Percentiles rank a stretch among this genome's conserved stretches.
phyloP scores from a whole-genome alignment of 192 early-diverging fungal species.

The Gryganskiella cystojenkinii region DNA sequence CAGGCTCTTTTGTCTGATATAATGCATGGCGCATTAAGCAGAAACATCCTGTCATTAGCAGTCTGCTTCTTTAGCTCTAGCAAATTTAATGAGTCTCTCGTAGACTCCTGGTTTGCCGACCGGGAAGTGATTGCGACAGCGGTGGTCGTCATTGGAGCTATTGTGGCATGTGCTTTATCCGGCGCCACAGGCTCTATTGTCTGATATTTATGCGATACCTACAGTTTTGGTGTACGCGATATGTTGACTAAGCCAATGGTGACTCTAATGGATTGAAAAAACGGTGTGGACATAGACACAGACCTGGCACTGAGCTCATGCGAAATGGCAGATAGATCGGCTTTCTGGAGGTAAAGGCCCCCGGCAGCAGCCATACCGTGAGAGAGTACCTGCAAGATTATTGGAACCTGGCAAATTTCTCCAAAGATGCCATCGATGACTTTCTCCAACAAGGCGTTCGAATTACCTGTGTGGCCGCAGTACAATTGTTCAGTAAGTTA shows the following conservation, averaged over 20 bases:
- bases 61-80: slow-evolving; percentile 30
- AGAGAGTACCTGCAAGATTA: slow-evolving; percentile 20
- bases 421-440: slow-evolving; percentile 21
- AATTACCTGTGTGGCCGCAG: slow-evolving; percentile 15
- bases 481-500: slow-evolving; percentile 22
- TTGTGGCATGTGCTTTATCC: slow-evolving; percentile 22
- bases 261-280: too few relatives aligned
- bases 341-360: too few relatives aligned
- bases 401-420: slow-evolving; percentile 21
- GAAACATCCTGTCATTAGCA: slow-evolving; percentile 26
- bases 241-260: too few relatives aligned
- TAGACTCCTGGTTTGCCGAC: slow-evolving; percentile 31
- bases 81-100: slow-evolving; percentile 23
- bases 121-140: slow-evolving; percentile 26
- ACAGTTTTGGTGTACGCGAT: too few relatives aligned
- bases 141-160: slow-evolving; percentile 29
- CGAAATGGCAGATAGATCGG: too few relatives aligned
- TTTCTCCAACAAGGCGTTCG: slow-evolving; percentile 16
- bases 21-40: too few relatives aligned
- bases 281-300: too few relatives aligned
- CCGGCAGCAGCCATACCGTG: slow-evolving; percentile 5
- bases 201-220: slow-evolving; percentile 19
- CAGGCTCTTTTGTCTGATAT: slow-evolving; percentile 16
- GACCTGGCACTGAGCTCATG: too few relatives aligned
- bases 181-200: slow-evolving; percentile 22